These are phyloP conservation scores for Suillus americanus DNA, from an alignment of 768 basidiomycete species.

Conservation along the genomic window DNA sequence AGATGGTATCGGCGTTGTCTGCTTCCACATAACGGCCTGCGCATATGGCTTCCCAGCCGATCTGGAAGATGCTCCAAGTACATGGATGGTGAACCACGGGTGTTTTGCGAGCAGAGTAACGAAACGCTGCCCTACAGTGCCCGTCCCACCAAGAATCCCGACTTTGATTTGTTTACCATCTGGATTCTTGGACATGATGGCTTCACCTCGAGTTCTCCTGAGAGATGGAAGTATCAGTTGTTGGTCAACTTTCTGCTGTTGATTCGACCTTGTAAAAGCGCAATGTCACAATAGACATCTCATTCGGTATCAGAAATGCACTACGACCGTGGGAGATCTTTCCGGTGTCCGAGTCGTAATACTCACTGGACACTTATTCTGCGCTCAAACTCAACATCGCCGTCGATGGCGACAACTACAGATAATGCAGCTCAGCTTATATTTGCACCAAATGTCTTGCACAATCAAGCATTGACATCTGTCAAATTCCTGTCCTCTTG, in stretches of 20 bases:
- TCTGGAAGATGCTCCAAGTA: conserved; percentile 84
- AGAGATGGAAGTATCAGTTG: not conserved
- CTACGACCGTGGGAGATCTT: not conserved
- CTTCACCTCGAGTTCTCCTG: conserved; percentile 4
- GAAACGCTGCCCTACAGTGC: conserved; percentile 96
- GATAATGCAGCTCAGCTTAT: conserved; percentile 58
- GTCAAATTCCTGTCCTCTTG: conserved; percentile 82
- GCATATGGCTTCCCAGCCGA: conserved; percentile 84
- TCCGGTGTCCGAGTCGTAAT: not conserved
- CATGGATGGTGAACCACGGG: conserved; percentile 87
- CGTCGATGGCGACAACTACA: conserved; percentile 46
- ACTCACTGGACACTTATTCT: too few species aligned
- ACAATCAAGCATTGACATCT: conserved; percentile 59
- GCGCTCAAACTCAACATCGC: conserved; percentile 22
- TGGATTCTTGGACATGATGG: conserved; percentile 19
- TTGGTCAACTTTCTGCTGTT: not conserved
- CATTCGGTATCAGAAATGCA: not conserved
- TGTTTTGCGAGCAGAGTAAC: conserved; percentile 84
- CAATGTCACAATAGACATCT: not conserved
- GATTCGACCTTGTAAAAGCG: not conserved
- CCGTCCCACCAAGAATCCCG: conserved; percentile 85
- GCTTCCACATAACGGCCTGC: conserved; percentile 85
- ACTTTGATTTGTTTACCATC: conserved; percentile 43
- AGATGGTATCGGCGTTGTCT: conserved; percentile 70
- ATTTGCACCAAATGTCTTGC: conserved; percentile 64